These are phyloP conservation scores for Sporothrix luriei DNA, from an alignment of 2,329 filamentous ascomycete genomes.

Conservation along the genomic window DNA sequence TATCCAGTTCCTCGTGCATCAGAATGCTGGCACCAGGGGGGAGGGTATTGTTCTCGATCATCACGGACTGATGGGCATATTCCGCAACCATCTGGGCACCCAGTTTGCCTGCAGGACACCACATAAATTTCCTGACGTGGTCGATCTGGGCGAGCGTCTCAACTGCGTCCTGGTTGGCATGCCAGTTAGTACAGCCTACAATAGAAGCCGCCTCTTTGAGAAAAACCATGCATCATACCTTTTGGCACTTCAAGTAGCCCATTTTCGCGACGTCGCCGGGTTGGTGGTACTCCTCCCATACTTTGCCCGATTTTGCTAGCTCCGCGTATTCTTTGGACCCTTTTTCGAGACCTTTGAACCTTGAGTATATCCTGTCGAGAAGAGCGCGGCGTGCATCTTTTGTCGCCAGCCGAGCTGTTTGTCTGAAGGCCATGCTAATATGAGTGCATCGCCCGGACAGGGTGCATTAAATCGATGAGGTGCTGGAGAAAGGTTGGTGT, in stretches of 20 bases:
- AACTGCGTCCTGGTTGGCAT: not conserved
- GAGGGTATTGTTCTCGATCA: not conserved
- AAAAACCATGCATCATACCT: not conserved
- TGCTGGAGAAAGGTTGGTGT: too few relatives aligned
- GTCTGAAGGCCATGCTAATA: not conserved
- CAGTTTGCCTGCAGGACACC: not conserved
- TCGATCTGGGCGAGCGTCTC: not conserved
- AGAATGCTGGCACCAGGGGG: not conserved
- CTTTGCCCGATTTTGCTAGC: not conserved
- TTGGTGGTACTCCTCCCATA: conserved; percentile 2
- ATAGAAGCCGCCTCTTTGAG: not conserved
- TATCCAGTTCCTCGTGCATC: not conserved
- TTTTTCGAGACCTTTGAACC: not conserved
- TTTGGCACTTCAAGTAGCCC: not conserved
- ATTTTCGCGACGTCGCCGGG: not conserved
- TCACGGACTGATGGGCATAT: not conserved
- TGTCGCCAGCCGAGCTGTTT: not conserved
- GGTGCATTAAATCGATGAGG: too few relatives aligned
- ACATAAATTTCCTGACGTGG: not conserved
- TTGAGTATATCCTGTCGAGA: not conserved
- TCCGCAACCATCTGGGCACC: not conserved
- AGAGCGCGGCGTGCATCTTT: not conserved
- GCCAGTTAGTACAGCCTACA: not conserved
- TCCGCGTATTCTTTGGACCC: not conserved
- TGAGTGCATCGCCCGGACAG: too few relatives aligned